Evolutionary conservation across 2,329 filamentous ascomycete genomes (phyloP), one percentile per base, ranked within the genome.

Genomic region (Rhinocladiella mackenziei): DNA sequence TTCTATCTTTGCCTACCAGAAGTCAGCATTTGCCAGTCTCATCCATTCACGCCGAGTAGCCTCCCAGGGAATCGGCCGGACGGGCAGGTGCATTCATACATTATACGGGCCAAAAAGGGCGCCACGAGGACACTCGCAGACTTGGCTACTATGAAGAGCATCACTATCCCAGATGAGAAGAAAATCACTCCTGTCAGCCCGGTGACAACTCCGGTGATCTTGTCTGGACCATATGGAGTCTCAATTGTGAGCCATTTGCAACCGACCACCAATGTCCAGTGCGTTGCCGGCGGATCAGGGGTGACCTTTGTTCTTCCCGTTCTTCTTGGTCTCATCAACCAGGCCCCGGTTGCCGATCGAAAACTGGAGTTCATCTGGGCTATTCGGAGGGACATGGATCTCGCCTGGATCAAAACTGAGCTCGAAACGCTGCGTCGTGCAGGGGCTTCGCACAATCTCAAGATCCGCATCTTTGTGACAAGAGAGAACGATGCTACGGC

Each of bases 1-100:
- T 86, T 84, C 61, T 86, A 79, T 56, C 67, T 86, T 11, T 83
- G 76, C 60, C 86, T 87, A 56, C 70, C 79, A 0, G 74, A 81
- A 48, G 68, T 78, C 22, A 81, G 74, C 55, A 73, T 86, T 55
- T 86, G 81, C 80, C 82, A 87, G 62, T 80, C 79, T 0, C 83
- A 87, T 56, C 83, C 83, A 0, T 84, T 86, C 58, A 86, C 81
- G 0, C 78, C 80, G 0, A 66, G 80, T 6, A 80, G 74, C 41
- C 60, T 75, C 0, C 80, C 78, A 25, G 19, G 39, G 3, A 13
- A 14, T 6, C 13, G 32, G 5, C 11, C 25, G 4, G 17, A 39
- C 14, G 32, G 45, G 6, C 58, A 64, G 17, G 54, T 58, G 26
- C 64, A 66, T 31, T 39, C 48, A 13, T 67, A 68, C 38, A 46